Evolutionary conservation across 768 basidiomycete species (phyloP), one percentile per base, ranked within the genome.

Genomic region (Sarcodon sp.): DNA sequence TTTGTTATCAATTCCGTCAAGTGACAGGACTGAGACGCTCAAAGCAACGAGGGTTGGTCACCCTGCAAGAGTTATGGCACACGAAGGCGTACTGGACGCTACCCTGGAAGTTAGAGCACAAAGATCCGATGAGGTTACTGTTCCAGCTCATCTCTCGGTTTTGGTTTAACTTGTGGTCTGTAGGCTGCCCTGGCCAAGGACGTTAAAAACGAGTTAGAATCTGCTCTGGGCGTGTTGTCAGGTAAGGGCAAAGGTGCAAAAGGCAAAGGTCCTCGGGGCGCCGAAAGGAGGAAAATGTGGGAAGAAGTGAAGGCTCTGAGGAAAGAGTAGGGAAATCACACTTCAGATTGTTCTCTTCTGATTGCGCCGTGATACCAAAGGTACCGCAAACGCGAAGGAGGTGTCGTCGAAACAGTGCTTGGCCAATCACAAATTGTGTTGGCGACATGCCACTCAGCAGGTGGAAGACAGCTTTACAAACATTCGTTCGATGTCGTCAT

Each of bases 371-470:
- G 44, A 27, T 11, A 8, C 38, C 37, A 32, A 45, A 94, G 92
- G 55, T 93, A 93, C 64, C 80, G 92, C 15, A 41, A 41, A 27
- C 27, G 39, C 27, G 15, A 15, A 16, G 37, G 81, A 4, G 80
- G 83, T 2, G 83, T 97, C 8, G 83, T 91, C 7, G 80, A 74
- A 51, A 76, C 82, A 6, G 89, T 98, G 1, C 70, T 98, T 5
- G 70, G 70, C 15, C 79, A 84, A 41, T 86, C 91, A 0, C 83
- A 89, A 69, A 72, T 98, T 36, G 87, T 98, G 0, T 64, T 98
- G 9, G 83, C 92, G 1, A 99, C 96, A 3, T 98, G 94, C 54
- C 93, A 98, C 67, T 87, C 90, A 10, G 78, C 94, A 5, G 96
- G 94, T 0, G 83, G 87, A 3, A 68, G 84, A 16, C 89, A 93